Evolutionary conservation across 139 green algal genomes (phyloP).

Genomic region (Chlamydomonas applanata): DNA sequence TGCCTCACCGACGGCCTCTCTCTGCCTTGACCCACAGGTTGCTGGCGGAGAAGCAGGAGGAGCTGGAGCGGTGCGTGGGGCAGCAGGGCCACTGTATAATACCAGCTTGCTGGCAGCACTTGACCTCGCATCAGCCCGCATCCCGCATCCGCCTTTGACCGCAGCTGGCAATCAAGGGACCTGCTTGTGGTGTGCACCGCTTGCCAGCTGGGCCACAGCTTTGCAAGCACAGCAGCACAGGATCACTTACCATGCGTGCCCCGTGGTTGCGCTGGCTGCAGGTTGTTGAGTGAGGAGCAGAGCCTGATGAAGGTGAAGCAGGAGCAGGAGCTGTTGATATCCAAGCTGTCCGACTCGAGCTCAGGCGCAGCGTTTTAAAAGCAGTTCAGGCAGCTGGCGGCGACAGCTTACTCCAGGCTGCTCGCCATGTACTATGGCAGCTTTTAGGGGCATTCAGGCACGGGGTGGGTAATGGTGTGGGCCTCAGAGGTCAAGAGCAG

Average conservation of each 20-base stretch:
- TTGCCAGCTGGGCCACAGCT: background rate
- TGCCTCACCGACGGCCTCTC: too few species aligned
- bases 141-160: background rate
- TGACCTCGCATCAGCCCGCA: background rate
- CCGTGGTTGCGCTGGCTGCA: slow-evolving; percentile 15
- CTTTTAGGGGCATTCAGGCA: too few species aligned
- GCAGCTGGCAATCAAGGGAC: background rate
- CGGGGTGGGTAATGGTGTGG: too few species aligned
- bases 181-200: background rate
- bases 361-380: slow-evolving; percentile 36
- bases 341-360: slow-evolving; percentile 59
- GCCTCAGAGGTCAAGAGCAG: too few species aligned
- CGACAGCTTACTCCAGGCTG: too few species aligned
- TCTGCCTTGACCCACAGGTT: too few species aligned
- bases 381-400: too few species aligned
- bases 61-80: slow-evolving; percentile 53
- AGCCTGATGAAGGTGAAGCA: slow-evolving; percentile 55
- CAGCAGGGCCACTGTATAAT: background rate
- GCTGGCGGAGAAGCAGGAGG: slow-evolving; percentile 58
- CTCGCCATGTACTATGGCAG: too few species aligned
- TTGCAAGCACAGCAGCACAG: too few species aligned
- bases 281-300: slow-evolving; percentile 60
- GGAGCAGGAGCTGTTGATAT: slow-evolving; percentile 63
- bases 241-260: background rate
- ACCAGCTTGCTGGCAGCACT: background rate